Conservation (phyloP, 2,329 filamentous ascomycete species). For the Graphilbum ipis-grandicollis region DNA sequence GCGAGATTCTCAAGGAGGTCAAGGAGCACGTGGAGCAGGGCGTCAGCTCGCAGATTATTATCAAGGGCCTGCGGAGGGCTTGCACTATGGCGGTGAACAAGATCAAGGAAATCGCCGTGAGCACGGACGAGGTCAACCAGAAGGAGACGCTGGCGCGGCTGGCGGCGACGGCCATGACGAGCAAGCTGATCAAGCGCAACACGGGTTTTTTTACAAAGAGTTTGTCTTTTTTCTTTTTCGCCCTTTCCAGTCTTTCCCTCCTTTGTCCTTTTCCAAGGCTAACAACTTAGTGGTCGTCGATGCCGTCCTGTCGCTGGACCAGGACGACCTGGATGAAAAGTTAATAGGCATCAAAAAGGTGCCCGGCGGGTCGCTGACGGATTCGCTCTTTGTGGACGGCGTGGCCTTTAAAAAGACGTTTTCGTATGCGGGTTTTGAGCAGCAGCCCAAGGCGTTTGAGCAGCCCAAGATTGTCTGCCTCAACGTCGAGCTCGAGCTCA, state of each 20-base stretch:
- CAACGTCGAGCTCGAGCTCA: constrained; percentile 94
- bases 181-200: constrained; percentile 97
- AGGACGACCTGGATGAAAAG: constrained; percentile 94
- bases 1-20: constrained; percentile 92
- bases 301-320: constrained; percentile 84
- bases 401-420: constrained; percentile 99
- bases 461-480: constrained; percentile 94
- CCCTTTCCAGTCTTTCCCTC: not conserved
- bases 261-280: not conserved
- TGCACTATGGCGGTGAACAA: constrained; percentile 91
- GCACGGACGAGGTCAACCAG: constrained; percentile 65
- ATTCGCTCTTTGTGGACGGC: constrained; percentile 92
- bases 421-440: constrained; percentile 96
- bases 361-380: constrained; percentile 85
- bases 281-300: constrained; percentile 72
- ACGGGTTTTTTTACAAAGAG: constrained; percentile 95
- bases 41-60: constrained; percentile 91
- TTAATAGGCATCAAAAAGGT: constrained; percentile 98
- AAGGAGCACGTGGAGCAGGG: constrained; percentile 94
- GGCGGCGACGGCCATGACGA: constrained; percentile 94
- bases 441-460: constrained; percentile 90
- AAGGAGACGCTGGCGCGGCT: constrained; percentile 79
- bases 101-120: constrained; percentile 91
- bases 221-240: constrained; percentile 22
- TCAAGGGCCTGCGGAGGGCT: constrained; percentile 84